Conservation (phyloP, 169 alveolate species). For the Plasmodium gallinaceum region DNA sequence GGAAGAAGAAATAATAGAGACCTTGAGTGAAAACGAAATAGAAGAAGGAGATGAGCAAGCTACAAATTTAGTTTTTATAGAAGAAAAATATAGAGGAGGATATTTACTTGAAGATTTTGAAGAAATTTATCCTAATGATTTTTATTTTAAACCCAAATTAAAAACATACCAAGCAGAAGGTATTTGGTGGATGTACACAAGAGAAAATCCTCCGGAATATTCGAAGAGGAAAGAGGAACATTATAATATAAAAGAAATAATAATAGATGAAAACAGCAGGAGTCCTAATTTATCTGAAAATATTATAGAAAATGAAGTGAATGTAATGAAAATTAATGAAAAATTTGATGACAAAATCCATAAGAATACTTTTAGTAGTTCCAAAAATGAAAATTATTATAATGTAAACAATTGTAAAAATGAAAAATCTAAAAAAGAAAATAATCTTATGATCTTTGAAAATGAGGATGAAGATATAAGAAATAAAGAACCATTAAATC, state of each 20-base stretch:
- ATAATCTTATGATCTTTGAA: not conserved
- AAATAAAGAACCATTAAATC: conserved; percentile 52
- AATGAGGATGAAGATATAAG: conserved; percentile 20
- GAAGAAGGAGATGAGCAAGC: conserved; percentile 66
- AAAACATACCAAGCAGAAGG: conserved; percentile 75
- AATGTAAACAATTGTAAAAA: not conserved
- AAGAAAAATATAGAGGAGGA: conserved; percentile 69
- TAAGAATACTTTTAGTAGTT: not conserved
- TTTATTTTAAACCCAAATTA: conserved; percentile 49
- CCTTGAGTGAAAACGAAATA: conserved; percentile 53
- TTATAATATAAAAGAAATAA: conserved; percentile 46
- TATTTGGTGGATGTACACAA: conserved; percentile 73
- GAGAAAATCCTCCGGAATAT: conserved; percentile 72
- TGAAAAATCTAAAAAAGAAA: not conserved
- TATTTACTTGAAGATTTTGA: conserved; percentile 65
- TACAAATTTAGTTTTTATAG: conserved; percentile 59
- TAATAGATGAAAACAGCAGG: conserved; percentile 18
- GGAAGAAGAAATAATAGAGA: conserved; percentile 58
- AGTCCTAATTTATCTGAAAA: not conserved
- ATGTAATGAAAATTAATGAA: not conserved
- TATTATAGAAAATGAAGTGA: not conserved
- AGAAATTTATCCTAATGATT: conserved; percentile 51
- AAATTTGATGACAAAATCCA: not conserved
- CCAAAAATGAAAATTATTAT: not conserved
- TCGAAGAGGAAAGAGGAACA: conserved; percentile 1